A percentile compares a stretch with the other conserved stretches of the same genome.
phyloP scores from a whole-genome alignment of 1,284 basidiomycete genomes.

The Paramarasmius palmivorus region DNA sequence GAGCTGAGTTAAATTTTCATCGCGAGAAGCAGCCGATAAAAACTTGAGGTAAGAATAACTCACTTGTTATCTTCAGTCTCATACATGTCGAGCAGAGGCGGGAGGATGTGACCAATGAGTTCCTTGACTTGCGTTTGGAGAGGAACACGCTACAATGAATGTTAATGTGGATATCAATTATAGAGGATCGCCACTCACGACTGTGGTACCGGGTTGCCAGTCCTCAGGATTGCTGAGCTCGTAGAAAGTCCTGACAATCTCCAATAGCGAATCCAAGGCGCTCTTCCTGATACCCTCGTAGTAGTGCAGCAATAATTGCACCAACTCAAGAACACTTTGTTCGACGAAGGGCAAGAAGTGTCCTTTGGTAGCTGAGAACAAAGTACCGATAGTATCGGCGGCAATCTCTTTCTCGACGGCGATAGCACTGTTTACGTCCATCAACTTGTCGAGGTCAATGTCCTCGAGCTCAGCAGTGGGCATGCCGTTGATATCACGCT shows the following conservation, averaged over 20 bases:
- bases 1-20: conserved; percentile 84
- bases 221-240: conserved; percentile 82
- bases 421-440: conserved; percentile 95
- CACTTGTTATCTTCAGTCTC: conserved; percentile 97
- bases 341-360: conserved; percentile 93
- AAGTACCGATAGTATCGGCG: conserved; percentile 91
- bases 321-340: conserved; percentile 78
- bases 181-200: conserved; percentile 40
- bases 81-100: conserved; percentile 86
- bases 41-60: conserved; percentile 38
- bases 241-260: conserved; percentile 92
- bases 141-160: conserved; percentile 41
- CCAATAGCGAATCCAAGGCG: conserved; percentile 86
- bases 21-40: conserved; percentile 27
- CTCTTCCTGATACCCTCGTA: conserved; percentile 99
- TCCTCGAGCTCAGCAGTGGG: conserved; percentile 81
- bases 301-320: conserved; percentile 87
- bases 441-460: conserved; percentile 79
- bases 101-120: conserved; percentile 78
- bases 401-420: conserved; percentile 99
- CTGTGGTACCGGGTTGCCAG: conserved; percentile 77
- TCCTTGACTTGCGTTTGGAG: conserved; percentile 81
- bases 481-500: conserved; percentile 53
- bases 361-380: conserved; percentile 82
- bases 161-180: conserved; percentile 7